Conservation (phyloP, 352 stramenopile genomes). For the Phytopythium boreale region DNA sequence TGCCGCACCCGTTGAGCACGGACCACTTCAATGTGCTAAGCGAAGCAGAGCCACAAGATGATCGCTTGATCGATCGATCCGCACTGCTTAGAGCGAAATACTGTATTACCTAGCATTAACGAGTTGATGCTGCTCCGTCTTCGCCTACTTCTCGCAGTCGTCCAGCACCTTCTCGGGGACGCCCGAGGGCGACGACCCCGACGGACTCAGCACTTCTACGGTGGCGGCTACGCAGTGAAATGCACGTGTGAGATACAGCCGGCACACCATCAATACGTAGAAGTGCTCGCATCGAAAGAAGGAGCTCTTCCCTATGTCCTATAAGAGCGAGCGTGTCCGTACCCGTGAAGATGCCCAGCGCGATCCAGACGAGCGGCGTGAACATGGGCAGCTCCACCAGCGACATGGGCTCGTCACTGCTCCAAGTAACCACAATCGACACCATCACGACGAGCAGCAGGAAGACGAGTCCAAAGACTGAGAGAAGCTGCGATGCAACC, state of each 20-base stretch:
- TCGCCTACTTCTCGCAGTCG: not conserved
- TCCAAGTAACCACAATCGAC: conserved; percentile 56
- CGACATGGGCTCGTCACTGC: conserved; percentile 35
- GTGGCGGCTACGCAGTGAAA: conserved; percentile 7
- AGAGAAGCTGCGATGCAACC: conserved; percentile 43
- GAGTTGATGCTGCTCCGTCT: too few relatives aligned
- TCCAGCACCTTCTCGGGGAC: conserved; percentile 5
- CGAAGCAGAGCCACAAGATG: not conserved
- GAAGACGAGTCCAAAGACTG: conserved; percentile 63
- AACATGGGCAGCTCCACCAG: conserved; percentile 70
- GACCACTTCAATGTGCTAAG: not conserved
- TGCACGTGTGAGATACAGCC: too few relatives aligned
- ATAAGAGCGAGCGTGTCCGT: not conserved
- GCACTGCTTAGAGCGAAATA: not conserved
- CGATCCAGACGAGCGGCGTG: conserved; percentile 76
- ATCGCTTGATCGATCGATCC: not conserved
- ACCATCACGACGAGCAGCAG: conserved; percentile 64
- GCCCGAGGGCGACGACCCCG: conserved; percentile 3
- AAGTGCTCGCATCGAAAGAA: too few relatives aligned
- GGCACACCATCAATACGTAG: too few relatives aligned
- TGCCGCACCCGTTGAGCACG: too few relatives aligned
- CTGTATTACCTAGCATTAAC: not conserved
- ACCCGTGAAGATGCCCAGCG: conserved; percentile 76
- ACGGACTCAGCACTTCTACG: conserved; percentile 12
- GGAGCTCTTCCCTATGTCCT: too few relatives aligned